Conservation (phyloP, 805 yeast species). For the Candida oleophila region DNA sequence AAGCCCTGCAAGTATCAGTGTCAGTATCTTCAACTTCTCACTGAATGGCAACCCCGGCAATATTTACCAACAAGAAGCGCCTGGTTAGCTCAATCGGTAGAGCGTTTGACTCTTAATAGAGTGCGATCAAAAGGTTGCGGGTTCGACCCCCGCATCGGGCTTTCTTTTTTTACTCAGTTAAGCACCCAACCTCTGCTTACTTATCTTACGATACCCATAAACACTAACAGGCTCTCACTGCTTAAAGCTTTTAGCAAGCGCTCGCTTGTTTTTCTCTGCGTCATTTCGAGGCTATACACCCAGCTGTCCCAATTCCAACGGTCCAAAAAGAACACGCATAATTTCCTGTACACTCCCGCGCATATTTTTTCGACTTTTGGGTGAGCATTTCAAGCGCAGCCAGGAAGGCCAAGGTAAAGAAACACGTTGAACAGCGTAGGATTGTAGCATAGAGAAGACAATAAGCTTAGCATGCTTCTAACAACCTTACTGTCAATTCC, state of each 20-base stretch:
- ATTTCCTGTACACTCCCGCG: neutral
- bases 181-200: no score
- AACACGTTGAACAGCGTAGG: neutral
- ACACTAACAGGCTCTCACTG: no score
- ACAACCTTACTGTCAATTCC: slow-evolving; percentile 39
- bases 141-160: slow-evolving; percentile 6
- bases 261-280: neutral
- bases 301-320: neutral
- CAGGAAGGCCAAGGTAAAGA: neutral
- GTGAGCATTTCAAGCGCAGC: neutral
- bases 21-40: no score
- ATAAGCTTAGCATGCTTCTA: slow-evolving; percentile 26
- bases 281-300: neutral
- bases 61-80: no score
- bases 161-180: neutral
- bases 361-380: neutral
- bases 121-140: slow-evolving; percentile 4
- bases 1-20: no score
- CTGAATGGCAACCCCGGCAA: no score
- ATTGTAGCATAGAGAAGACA: neutral
- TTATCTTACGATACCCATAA: no score
- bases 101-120: slow-evolving; percentile 29
- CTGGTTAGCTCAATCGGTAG: slow-evolving; percentile 36
- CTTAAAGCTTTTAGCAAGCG: neutral
- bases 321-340: neutral